These are phyloP conservation scores for Ulota crispa DNA, from an alignment of 225 moss, liverwort and hornwort genomes.

Conservation along the genomic window DNA sequence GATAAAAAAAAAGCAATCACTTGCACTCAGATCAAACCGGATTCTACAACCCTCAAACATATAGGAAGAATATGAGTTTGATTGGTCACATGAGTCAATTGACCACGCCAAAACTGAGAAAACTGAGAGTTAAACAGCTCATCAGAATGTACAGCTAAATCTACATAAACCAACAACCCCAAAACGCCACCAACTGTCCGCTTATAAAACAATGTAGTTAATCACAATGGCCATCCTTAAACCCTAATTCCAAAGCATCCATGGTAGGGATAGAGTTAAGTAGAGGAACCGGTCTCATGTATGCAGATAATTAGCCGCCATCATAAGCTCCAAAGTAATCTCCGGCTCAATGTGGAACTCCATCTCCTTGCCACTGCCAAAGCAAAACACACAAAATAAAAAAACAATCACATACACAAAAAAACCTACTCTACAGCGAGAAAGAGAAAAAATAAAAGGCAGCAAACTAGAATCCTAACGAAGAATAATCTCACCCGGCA, in stretches of 20 bases:
- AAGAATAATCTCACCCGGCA: conserved; percentile 13
- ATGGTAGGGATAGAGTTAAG: conserved; percentile 17
- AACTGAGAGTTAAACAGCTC: not conserved
- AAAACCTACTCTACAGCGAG: not conserved
- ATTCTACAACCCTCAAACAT: not conserved
- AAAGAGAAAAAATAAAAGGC: too few relatives aligned
- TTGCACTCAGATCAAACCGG: not conserved
- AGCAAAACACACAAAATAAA: not conserved
- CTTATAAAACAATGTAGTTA: not conserved
- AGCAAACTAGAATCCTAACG: not conserved
- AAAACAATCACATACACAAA: not conserved
- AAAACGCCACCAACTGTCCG: not conserved
- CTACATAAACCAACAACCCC: not conserved
- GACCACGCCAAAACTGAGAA: not conserved
- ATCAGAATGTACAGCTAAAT: conserved; percentile 17
- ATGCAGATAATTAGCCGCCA: conserved; percentile 91
- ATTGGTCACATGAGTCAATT: not conserved
- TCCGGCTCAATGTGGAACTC: conserved; percentile 91
- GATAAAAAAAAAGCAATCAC: too few relatives aligned
- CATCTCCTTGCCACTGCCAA: conserved; percentile 74
- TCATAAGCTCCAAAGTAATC: conserved; percentile 93
- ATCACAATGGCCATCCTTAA: conserved; percentile 2
- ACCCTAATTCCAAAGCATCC: conserved; percentile 18
- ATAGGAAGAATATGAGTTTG: not conserved
- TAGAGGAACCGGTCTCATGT: conserved; percentile 44